phyloP scores from a whole-genome alignment of 805 yeast genomes.

The Torulaspora franciscae region DNA sequence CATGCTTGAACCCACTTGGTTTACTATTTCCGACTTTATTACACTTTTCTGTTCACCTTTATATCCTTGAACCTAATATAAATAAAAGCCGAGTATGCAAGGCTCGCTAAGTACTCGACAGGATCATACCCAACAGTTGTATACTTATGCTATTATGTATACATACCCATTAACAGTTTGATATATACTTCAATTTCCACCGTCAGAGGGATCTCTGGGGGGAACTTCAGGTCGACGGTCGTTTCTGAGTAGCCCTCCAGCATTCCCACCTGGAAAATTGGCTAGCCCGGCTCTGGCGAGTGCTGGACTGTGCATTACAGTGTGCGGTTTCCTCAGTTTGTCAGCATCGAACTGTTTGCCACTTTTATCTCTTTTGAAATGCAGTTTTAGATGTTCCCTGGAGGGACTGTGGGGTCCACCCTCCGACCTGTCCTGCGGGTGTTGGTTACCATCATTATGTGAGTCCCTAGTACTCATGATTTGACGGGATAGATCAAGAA shows the following conservation, averaged over 20 bases:
- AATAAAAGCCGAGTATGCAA: neutral
- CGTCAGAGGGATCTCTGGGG: neutral
- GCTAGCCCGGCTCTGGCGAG: neutral
- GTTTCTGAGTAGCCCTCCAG: slow-evolving; percentile 23
- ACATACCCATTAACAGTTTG: neutral
- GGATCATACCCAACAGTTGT: no score
- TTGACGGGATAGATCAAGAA: neutral
- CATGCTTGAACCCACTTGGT: slow-evolving; percentile 3
- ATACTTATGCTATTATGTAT: no score
- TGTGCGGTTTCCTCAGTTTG: slow-evolving; percentile 26
- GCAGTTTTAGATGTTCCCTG: slow-evolving; percentile 10
- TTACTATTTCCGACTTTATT: neutral
- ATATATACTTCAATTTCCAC: neutral
- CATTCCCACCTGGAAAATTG: slow-evolving; percentile 8
- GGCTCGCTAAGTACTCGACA: neutral
- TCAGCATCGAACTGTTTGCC: slow-evolving; percentile 21
- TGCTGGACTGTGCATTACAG: slow-evolving; percentile 12
- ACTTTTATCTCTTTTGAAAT: slow-evolving; percentile 23
- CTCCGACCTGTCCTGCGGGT: neutral
- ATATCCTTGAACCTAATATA: no score
- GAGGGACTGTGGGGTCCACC: neutral
- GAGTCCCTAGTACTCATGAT: neutral
- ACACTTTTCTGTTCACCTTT: no score
- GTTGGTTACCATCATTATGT: neutral
- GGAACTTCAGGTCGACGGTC: slow-evolving; percentile 11